These are phyloP conservation scores for Hypoxylon sp. DNA, from an alignment of 2,329 filamentous ascomycete species.

Conservation along the genomic window DNA sequence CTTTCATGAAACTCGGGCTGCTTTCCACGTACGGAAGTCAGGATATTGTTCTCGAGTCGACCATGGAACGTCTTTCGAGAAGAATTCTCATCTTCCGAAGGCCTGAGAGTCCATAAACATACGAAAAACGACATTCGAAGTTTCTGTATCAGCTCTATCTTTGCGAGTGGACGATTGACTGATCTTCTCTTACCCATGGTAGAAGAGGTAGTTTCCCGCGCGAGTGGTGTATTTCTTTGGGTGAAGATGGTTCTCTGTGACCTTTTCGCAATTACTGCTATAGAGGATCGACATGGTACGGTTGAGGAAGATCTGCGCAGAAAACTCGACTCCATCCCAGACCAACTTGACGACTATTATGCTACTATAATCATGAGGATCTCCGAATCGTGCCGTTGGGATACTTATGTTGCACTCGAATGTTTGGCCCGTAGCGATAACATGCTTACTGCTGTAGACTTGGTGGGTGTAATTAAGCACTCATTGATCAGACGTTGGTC, in stretches of 20 bases:
- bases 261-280: slow-evolving; percentile 5
- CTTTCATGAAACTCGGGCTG: not conserved
- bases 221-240: slow-evolving; percentile 13
- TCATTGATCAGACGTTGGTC: not conserved
- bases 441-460: not conserved
- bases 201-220: slow-evolving; percentile 2
- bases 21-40: not conserved
- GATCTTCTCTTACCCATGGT: not conserved
- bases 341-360: slow-evolving; percentile 2
- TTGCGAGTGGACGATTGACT: not conserved
- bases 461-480: not conserved
- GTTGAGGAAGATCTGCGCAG: not conserved
- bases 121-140: slow-evolving; percentile 10
- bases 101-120: not conserved
- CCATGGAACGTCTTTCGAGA: slow-evolving; percentile 7
- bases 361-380: not conserved
- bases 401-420: slow-evolving; percentile 1
- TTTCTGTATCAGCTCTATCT: not conserved
- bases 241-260: slow-evolving; percentile 9
- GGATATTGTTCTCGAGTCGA: slow-evolving; percentile 8
- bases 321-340: not conserved
- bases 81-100: not conserved
- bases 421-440: not conserved
- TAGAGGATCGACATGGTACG: not conserved
- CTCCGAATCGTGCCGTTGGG: not conserved